Evolutionary conservation across 176 grass and related monocot species (phyloP), one percentile per base, ranked within the genome.

Genomic region (Oryza nivara): DNA sequence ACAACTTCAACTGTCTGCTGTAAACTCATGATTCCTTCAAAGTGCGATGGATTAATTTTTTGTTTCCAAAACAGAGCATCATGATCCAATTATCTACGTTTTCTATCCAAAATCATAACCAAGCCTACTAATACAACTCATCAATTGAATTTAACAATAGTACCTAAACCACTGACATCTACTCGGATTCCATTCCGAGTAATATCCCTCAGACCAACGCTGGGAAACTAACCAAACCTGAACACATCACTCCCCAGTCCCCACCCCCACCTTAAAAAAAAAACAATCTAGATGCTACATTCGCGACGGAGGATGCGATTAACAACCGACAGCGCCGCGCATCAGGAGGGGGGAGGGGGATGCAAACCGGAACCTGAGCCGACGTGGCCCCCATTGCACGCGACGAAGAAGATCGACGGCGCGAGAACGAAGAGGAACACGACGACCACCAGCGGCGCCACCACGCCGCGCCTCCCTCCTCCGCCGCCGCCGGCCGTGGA

Each of bases 351-450:
- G 25, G 54, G 13, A 11, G 65, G 32, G 69, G 23, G 69, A 43
- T 17, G 74, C 74, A 43, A 67, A 72, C 11, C 87, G 77, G 17
- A 95, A 95, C 96, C 88, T 8, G 91, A 75, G 34, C 85, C 87
- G 47, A 86, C 77, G 73, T 87, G 87, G 1, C 85, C 82, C 1
- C 85, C 89, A 86, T 89, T 93, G 28, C 84, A 77, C 22, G 40
- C 83, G 63, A 88, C 78, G 79, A 93, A 49, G 86, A 93, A 90
- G 38, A 88, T 70, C 45, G 88, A 92, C 25, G 89, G 91, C 7
- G 87, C 88, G 34, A 98, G 41, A 26, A 98, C 72, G 82, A 92
- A 87, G 65, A 95, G 80, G 83, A 95, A 92, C 4, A 95, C 85
- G 43, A 93, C 85, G 28, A 98, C 74, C 78, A 93, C 80, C 66